phyloP scores from a whole-genome alignment of 805 yeast species.

The Cyberlindnera mississippiensis region DNA sequence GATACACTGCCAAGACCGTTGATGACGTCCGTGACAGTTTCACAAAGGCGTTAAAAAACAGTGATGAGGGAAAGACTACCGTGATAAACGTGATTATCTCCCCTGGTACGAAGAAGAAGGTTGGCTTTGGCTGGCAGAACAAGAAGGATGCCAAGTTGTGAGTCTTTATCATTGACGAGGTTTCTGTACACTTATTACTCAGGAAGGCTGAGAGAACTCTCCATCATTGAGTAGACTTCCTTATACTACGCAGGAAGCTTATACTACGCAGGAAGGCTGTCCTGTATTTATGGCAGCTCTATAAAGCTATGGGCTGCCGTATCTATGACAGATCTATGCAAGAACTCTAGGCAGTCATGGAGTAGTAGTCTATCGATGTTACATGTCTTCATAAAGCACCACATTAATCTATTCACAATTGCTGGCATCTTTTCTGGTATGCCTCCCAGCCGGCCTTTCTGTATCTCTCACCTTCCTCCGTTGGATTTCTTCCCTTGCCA shows the following conservation, averaged over 20 bases:
- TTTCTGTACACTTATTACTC: too few relatives aligned
- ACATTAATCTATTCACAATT: background rate
- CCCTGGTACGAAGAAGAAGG: slow-evolving; percentile 49
- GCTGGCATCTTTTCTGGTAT: slow-evolving; percentile 44
- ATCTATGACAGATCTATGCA: too few relatives aligned
- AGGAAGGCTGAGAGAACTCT: too few relatives aligned
- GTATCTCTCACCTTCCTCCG: slow-evolving; percentile 82
- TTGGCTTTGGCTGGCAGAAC: slow-evolving; percentile 70
- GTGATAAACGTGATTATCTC: slow-evolving; percentile 61
- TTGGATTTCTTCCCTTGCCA: slow-evolving; percentile 92
- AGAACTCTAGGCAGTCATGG: too few relatives aligned
- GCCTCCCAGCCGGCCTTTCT: slow-evolving; percentile 95
- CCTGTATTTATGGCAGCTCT: too few relatives aligned
- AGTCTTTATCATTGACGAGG: too few relatives aligned
- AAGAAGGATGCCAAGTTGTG: slow-evolving; percentile 22
- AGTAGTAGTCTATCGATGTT: too few relatives aligned
- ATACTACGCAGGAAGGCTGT: too few relatives aligned
- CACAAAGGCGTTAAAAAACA: slow-evolving; percentile 34
- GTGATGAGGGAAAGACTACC: slow-evolving; percentile 33
- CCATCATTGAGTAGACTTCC: too few relatives aligned
- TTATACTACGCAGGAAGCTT: too few relatives aligned
- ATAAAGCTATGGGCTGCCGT: too few relatives aligned
- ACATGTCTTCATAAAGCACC: too few relatives aligned
- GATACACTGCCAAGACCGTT: slow-evolving; percentile 41
- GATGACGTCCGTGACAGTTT: slow-evolving; percentile 36